A percentile compares a stretch with the other conserved stretches of the same genome.
phyloP scores from a whole-genome alignment of 1,139 yeast species.

The Diutina pseudorugosa region DNA sequence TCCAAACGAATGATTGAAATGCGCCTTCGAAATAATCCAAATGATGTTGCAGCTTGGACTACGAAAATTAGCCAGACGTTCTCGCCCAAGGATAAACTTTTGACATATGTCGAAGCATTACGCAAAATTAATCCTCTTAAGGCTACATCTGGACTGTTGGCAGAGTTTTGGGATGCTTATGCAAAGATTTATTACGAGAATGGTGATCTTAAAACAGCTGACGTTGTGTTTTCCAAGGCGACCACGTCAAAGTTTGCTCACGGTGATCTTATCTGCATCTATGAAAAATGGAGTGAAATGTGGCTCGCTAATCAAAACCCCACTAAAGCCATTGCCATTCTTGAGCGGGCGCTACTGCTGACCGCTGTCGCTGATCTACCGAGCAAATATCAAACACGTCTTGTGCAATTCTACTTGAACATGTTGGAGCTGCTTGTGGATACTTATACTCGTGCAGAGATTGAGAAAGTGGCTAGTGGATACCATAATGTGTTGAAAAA shows the following conservation, averaged over 20 bases:
- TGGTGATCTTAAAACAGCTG: constrained; percentile 47
- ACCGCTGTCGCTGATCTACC: background rate
- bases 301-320: constrained; percentile 39
- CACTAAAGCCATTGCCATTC: constrained; percentile 30
- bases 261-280: constrained; percentile 56
- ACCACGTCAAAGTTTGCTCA: constrained; percentile 58
- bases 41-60: constrained; percentile 59
- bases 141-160: constrained; percentile 27
- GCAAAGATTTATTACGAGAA: constrained; percentile 50
- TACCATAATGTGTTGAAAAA: constrained; percentile 51
- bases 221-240: constrained; percentile 53
- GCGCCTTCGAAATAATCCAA: constrained; percentile 46
- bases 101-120: constrained; percentile 56
- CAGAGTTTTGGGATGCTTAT: constrained; percentile 58
- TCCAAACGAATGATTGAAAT: constrained; percentile 54
- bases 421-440: constrained; percentile 53
- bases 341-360: constrained; percentile 6
- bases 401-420: constrained; percentile 55
- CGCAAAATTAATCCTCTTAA: constrained; percentile 53
- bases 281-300: constrained; percentile 65
- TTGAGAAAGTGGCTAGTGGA: constrained; percentile 14
- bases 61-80: constrained; percentile 30
- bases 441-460: constrained; percentile 8
- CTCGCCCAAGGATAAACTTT: constrained; percentile 31
- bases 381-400: background rate